A percentile compares a stretch with the other conserved stretches of the same genome.
These are phyloP conservation scores for Penicillium pancosmium DNA, from an alignment of 495 filamentous ascomycete species.

Conservation along the genomic window DNA sequence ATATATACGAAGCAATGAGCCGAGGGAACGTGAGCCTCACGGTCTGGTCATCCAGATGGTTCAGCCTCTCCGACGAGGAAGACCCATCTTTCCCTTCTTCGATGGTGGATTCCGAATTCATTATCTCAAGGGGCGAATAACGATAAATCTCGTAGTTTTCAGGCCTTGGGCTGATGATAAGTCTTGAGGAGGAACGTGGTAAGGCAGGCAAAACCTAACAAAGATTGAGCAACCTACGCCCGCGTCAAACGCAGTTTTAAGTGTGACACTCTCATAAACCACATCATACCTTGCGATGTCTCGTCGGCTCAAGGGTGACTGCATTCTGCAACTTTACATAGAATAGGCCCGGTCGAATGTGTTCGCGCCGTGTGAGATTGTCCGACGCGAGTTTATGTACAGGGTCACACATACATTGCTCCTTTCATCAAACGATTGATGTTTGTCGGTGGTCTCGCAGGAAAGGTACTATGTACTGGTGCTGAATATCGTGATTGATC, in stretches of 20 bases:
- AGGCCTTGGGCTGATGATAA: background rate
- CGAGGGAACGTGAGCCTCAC: conserved; percentile 54
- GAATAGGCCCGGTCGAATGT: background rate
- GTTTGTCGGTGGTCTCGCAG: background rate
- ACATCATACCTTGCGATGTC: conserved; percentile 3
- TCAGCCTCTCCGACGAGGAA: conserved; percentile 3
- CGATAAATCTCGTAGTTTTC: background rate
- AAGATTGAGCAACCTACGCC: background rate
- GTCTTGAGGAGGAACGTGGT: background rate
- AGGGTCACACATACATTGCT: background rate
- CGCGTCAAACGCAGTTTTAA: background rate
- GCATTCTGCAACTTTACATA: background rate
- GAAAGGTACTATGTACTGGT: background rate
- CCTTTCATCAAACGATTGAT: background rate
- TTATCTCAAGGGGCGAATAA: background rate
- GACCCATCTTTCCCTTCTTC: conserved; percentile 3
- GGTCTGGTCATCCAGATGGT: conserved; percentile 42
- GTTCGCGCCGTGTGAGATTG: background rate
- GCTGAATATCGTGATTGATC: background rate
- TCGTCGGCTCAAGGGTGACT: background rate
- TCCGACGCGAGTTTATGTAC: background rate
- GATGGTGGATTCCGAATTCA: background rate
- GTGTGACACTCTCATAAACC: background rate
- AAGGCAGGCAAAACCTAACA: background rate
- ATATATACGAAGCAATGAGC: conserved; percentile 53